Evolutionary conservation across 2,329 filamentous ascomycete genomes (phyloP), one percentile per base, ranked within the genome.

Genomic region (Alternaria tenuissima): DNA sequence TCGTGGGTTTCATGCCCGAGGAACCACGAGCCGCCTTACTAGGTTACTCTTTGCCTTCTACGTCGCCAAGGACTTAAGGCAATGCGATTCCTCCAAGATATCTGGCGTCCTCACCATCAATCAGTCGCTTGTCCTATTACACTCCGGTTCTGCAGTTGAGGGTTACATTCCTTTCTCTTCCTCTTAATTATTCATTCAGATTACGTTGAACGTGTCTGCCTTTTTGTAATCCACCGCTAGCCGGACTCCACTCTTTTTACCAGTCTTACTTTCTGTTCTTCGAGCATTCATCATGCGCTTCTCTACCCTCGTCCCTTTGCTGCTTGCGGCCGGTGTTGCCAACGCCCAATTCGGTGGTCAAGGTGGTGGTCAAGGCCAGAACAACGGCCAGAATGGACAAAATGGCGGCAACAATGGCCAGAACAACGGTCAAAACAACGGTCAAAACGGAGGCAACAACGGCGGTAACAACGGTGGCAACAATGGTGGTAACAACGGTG

Each of bases 121-220:
- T 73, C 74, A 69, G 67, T 74, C 69, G 69, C 64, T 73, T 69
- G 59, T 70, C 68, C 63, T 63, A 63, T 63, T 63, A 64, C 66
- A 67, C 54, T 68, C 52, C 60, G 69, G 70, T 68, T 66, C 66
- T 66, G 65, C 70, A 66, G 59, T 76, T 68, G 74, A 75, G 74
- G 76, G 73, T 79, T 78, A 78, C 76, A 67, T 78, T 79, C 77
- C 75, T 79, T 79, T 78, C 56, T 78, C 56, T 68, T 72, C 65
- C 66, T 68, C 75, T 74, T 73, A 71, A 72, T 77, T 69, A 63
- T 73, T 70, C 72, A 62, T 61, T 54, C 73, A 76, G 76, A 74
- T 72, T 62, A 77, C 77, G 77, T 79, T 79, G 77, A 79, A 71
- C 77, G 77, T 79, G 70, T 78, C 76, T 78, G 68, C 61, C 47